These are phyloP conservation scores for Cordia subcordata DNA, from an alignment of 257 asterid genomes.

Conservation along the genomic window DNA sequence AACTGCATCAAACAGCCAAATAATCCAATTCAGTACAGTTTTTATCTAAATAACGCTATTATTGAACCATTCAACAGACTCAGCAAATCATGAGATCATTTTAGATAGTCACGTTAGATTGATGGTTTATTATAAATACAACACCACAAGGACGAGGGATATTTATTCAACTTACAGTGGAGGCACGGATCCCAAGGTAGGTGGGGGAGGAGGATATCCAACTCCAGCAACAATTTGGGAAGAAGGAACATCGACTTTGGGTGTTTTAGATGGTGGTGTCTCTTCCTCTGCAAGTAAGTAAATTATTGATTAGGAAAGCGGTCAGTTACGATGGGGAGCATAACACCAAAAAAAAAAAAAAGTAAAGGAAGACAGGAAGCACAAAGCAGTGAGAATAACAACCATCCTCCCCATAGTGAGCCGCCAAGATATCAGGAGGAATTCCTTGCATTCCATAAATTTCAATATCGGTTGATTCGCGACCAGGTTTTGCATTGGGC, in stretches of 20 bases:
- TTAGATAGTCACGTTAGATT: no score
- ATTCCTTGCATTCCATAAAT: conserved; percentile 99
- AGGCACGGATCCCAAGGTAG: conserved; percentile 40
- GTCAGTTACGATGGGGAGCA: not conserved
- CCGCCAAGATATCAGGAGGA: conserved; percentile 76
- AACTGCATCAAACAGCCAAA: conserved; percentile 39
- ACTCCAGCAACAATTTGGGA: conserved; percentile 52
- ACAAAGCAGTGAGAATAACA: not conserved
- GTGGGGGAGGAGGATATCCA: conserved; percentile 75
- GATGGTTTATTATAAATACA: no score
- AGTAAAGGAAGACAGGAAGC: not conserved
- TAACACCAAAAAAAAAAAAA: not conserved
- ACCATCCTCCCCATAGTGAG: conserved; percentile 98
- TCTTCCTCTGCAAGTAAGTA: conserved; percentile 56
- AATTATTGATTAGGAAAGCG: not conserved
- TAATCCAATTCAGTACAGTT: not conserved
- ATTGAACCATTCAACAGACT: no score
- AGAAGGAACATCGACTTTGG: conserved; percentile 59
- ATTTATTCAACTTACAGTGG: conserved; percentile 57
- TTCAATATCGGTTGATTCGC: conserved; percentile 90
- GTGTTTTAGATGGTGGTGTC: conserved; percentile 56
- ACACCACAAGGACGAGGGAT: no score
- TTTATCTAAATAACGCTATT: no score
- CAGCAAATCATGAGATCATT: no score
- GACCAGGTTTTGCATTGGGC: conserved; percentile 91